Percentiles rank a stretch among this genome's conserved stretches.
phyloP scores from a whole-genome alignment of 148 eudicot species.

The Camellia sinensis region DNA sequence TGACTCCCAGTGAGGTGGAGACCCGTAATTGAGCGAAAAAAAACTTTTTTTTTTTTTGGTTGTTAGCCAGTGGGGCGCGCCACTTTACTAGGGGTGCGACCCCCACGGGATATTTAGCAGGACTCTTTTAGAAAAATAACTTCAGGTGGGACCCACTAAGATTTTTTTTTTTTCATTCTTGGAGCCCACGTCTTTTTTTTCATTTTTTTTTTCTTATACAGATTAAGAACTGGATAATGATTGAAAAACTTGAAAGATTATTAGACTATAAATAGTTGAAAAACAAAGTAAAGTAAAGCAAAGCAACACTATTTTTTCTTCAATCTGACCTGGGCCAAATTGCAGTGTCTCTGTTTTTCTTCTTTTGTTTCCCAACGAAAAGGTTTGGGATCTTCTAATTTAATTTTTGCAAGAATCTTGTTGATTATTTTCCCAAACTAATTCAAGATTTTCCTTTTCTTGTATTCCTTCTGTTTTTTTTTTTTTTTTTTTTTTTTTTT shows the following conservation, averaged over 20 bases:
- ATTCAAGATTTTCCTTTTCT: neutral
- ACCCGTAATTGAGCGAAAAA: too few species aligned
- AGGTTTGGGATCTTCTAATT: slow-evolving; percentile 15
- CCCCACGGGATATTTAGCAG: too few species aligned
- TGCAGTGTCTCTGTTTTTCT: neutral
- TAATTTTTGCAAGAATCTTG: neutral
- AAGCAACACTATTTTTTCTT: neutral
- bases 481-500: slow-evolving; percentile 1
- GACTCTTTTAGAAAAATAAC: too few species aligned
- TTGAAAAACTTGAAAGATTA: neutral
- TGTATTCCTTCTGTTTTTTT: neutral
- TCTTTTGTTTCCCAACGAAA: neutral
- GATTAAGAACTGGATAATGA: neutral
- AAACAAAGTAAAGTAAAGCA: neutral
- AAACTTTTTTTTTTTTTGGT: too few species aligned
- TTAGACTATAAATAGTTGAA: slow-evolving; percentile 11
- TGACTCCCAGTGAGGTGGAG: too few species aligned
- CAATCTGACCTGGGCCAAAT: slow-evolving; percentile 8
- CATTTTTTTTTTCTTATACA: neutral
- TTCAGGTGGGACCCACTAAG: too few species aligned
- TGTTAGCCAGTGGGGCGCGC: too few species aligned
- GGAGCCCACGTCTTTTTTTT: neutral
- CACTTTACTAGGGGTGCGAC: too few species aligned
- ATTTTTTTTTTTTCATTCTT: neutral
- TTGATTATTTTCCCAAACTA: neutral